Percentiles rank a stretch among this genome's conserved stretches.
Evolutionary conservation across 495 filamentous ascomycete genomes (phyloP).

Genomic region (Lasiosphaeriaceae sp.): DNA sequence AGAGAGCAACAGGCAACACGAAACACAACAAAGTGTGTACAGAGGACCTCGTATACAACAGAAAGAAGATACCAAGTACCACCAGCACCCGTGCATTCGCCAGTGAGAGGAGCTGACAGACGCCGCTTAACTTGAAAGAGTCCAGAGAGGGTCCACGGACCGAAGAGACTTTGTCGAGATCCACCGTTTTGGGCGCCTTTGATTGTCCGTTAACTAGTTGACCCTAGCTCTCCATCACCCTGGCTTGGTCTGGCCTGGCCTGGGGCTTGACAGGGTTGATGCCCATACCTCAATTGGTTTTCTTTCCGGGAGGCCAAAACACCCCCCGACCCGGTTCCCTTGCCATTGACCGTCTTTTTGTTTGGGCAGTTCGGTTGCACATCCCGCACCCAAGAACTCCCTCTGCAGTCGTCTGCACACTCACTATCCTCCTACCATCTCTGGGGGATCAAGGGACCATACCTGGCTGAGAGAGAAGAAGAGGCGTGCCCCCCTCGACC

Average conservation of each 20-base stretch:
- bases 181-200: conserved; percentile 24
- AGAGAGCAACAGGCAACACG: background rate
- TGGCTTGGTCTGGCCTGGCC: conserved; percentile 1
- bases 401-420: conserved; percentile 1
- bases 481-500: background rate
- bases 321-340: conserved; percentile 17
- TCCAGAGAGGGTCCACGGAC: conserved; percentile 12
- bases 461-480: background rate
- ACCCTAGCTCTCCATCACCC: conserved; percentile 23
- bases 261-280: conserved; percentile 20
- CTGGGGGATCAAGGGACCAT: background rate
- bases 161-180: conserved; percentile 13
- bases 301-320: conserved; percentile 10
- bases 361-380: conserved; percentile 9
- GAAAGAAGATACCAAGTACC: no score
- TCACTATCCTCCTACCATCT: background rate
- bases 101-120: background rate
- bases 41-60: no score
- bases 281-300: conserved; percentile 23
- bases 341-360: conserved; percentile 20
- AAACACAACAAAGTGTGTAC: background rate
- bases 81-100: background rate
- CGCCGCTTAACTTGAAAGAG: background rate
- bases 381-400: background rate
- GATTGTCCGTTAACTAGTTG: conserved; percentile 19